Percentiles rank a stretch among this genome's conserved stretches.
Evolutionary conservation across 2,329 filamentous ascomycete species (phyloP).

Genomic region (Thielaviopsis euricoi): DNA sequence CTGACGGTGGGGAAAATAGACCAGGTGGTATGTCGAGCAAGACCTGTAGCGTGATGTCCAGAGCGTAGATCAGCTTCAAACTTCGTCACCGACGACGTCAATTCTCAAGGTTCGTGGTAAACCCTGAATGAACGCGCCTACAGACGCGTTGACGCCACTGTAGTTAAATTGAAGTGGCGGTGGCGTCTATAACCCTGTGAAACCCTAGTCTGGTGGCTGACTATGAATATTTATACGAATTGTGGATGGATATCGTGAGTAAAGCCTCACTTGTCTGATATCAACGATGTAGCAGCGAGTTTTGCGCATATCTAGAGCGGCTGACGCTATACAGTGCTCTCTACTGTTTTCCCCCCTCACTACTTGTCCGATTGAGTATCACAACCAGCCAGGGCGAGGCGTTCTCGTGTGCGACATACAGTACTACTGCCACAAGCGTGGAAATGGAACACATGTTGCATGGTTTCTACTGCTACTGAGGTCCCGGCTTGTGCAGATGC

Average conservation of each 20-base stretch:
- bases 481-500: not conserved
- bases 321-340: not conserved
- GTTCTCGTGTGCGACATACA: not conserved
- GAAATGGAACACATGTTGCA: not conserved
- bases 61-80: not conserved
- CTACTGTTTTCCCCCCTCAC: not conserved
- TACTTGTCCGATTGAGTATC: not conserved
- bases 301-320: no score
- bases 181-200: not conserved
- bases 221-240: no score
- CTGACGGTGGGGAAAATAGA: not conserved
- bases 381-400: not conserved
- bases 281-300: not conserved
- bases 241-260: no score
- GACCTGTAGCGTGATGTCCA: no score
- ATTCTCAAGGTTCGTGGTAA: not conserved
- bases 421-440: no score
- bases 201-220: not conserved
- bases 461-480: no score
- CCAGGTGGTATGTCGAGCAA: no score
- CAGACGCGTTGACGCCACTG: not conserved
- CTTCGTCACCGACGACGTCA: not conserved
- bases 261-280: not conserved
- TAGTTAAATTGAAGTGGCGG: slow-evolving; percentile 5
- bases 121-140: not conserved